Base-by-base conservation (phyloP, 768 basidiomycete genomes). In the Suillus ampliporus region DNA sequence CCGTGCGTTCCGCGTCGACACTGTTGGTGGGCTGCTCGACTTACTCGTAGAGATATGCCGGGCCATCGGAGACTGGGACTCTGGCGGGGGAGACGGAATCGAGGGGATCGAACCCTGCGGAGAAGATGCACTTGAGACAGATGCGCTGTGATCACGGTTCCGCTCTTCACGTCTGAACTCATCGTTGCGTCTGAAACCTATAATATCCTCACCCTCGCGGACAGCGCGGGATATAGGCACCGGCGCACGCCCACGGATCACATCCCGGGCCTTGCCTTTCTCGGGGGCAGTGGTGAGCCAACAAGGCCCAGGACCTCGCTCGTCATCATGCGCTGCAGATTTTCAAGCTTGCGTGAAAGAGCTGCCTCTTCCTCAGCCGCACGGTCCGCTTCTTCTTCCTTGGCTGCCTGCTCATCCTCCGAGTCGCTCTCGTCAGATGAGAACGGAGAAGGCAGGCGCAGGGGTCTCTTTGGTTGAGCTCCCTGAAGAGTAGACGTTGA, bases 91-190 rank as follows among this genome's bases (percentile, higher is more conserved):
- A 1, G 92, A 93, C 0, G 92, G 88, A 28, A 94, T 92, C 17
- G 91, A 90, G 1, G 90, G 91, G 40, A 92, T 90, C 0, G 92
- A 94, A 19, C 88, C 88, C 52, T 84, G 89, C 2, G 89, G 89
- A 21, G 92, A 93, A 64, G 86, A 85, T 14, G 86, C 77, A 71
- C 89, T 90, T 5, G 91, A 92, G 10, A 91, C 80, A 68, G 91
- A 92, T 63, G 89, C 89, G 64, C 89, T 89, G 23, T 83, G 80
- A 68, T 84, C 84, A 64, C 77, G 79, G 68, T 80, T 86, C 50
- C 82, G 85, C 31, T 81, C 80, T 35, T 71, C 79, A 52, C 79
- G 79, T 61, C 67, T 76, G 62, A 73, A 76, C 61, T 71, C 74
- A 50, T 68, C 70, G 68, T 76, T 72, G 37, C 78, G 77, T 41